A percentile compares a stretch with the other conserved stretches of the same genome.
These are phyloP conservation scores for Wallemia mellicola DNA, from an alignment of 1,284 basidiomycete genomes.

Conservation along the genomic window DNA sequence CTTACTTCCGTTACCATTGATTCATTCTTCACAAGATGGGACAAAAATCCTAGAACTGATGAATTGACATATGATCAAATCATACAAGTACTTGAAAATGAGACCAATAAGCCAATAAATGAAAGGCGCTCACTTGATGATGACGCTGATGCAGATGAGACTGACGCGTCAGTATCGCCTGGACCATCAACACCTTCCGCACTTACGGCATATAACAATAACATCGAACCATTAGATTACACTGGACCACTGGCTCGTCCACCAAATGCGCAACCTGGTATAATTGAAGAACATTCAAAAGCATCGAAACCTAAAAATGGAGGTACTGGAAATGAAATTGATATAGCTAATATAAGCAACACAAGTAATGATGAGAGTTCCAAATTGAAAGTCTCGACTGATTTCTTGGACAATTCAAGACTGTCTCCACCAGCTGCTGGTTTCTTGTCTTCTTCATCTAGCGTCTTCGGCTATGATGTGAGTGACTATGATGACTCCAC, in stretches of 20 bases:
- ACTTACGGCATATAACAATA: background rate
- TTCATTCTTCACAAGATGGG: slow-evolving; percentile 41
- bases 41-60: slow-evolving; percentile 33
- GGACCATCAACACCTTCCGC: background rate
- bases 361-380: background rate
- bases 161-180: slow-evolving; percentile 2
- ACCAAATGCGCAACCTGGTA: background rate
- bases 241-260: background rate
- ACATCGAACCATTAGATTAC: background rate
- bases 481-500: background rate
- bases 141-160: slow-evolving; percentile 2
- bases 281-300: background rate
- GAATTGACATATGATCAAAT: slow-evolving; percentile 50
- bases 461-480: background rate
- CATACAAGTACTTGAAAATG: slow-evolving; percentile 38
- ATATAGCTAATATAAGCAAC: too few species aligned
- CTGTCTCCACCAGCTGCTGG: background rate
- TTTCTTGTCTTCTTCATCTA: background rate
- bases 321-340: background rate
- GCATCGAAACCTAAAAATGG: background rate
- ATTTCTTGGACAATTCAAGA: background rate
- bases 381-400: background rate
- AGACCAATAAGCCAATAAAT: slow-evolving; percentile 34
- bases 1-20: slow-evolving; percentile 48
- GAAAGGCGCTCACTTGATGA: slow-evolving; percentile 27